Base-by-base conservation (phyloP, 257 asterid species). In the Paulownia fortunei region DNA sequence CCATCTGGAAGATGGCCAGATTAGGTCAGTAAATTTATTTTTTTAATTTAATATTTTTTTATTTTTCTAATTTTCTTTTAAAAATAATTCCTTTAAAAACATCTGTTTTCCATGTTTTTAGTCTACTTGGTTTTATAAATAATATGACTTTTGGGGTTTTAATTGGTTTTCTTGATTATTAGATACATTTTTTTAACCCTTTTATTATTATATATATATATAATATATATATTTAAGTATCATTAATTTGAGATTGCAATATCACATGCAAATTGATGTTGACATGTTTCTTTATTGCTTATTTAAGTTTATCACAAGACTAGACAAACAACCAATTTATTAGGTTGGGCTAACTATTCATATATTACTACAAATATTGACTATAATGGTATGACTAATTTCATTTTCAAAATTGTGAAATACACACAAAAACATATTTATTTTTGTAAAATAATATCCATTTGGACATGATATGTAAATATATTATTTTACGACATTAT, bases 1-100 rank as follows among this genome's bases (percentile, higher is more conserved):
- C 98, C 8, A 79, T 93, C 8, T 93, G 94, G 97, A 95, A 94
- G 74, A 86, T 91, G 96, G 84, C 92, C 80, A 95, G 90, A 88
- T 80, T 95, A 72, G 92, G 98, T 93, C 81, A 79, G 88, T 79
- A n/a, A n/a, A n/a, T n/a, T n/a, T n/a, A n/a, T n/a, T n/a, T n/a
- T n/a, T n/a, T n/a, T n/a, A n/a, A n/a, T n/a, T n/a, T n/a, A n/a
- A n/a, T 32, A 9, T 49, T 55, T 30, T 11, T 3, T n/a, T 34
- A 18, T 12, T 18, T 56, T 54, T 34, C 41, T 18, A 1, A 23
- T 56, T 27, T 2, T 54, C 2, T 63, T 52, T 27, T 42, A 42
- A 42, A 42, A n/a, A n/a, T n/a, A n/a, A n/a, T n/a, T n/a, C n/a
- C n/a, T n/a, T n/a, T n/a, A n/a, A n/a, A n/a, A n/a, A n/a, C n/a